phyloP scores from a whole-genome alignment of 441 rosid species.

The Arabidopsis lyrata region DNA sequence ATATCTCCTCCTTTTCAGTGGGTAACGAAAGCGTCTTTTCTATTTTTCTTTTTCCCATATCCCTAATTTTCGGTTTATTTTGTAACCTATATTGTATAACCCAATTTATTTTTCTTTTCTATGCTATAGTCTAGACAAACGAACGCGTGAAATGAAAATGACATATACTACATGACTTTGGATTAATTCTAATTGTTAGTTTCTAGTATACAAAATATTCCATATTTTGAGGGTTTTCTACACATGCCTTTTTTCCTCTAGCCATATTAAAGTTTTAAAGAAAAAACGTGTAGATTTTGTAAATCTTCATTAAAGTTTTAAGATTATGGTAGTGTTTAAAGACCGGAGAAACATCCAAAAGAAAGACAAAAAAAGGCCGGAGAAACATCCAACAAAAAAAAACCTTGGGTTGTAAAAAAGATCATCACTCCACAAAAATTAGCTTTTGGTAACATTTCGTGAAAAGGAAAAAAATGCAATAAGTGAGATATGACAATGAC shows the following conservation, averaged over 20 bases:
- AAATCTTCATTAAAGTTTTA: too few species aligned
- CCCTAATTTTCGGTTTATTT: conserved; percentile 41
- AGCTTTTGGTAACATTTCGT: not conserved
- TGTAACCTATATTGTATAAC: conserved; percentile 12
- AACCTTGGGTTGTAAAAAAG: not conserved
- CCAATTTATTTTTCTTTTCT: not conserved
- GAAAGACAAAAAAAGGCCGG: not conserved
- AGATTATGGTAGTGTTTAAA: not conserved
- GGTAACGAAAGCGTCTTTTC: conserved; percentile 20
- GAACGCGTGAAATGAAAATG: conserved; percentile 31
- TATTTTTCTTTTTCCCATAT: not conserved
- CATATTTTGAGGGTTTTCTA: conserved; percentile 17
- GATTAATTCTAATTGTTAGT: conserved; percentile 19
- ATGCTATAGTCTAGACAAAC: conserved; percentile 2
- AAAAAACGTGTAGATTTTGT: conserved; percentile 7
- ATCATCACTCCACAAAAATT: not conserved
- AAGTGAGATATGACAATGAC: conserved; percentile 33
- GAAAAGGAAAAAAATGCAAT: conserved; percentile 8
- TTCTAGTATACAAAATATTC: conserved; percentile 15
- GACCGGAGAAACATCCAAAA: not conserved
- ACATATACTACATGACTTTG: conserved; percentile 28
- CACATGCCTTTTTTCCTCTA: not conserved
- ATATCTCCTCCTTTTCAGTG: conserved; percentile 41
- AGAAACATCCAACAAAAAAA: not conserved
- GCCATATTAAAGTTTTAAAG: conserved; percentile 6